Conservation (phyloP, 345 rosid genomes). For the Salix caprea region DNA sequence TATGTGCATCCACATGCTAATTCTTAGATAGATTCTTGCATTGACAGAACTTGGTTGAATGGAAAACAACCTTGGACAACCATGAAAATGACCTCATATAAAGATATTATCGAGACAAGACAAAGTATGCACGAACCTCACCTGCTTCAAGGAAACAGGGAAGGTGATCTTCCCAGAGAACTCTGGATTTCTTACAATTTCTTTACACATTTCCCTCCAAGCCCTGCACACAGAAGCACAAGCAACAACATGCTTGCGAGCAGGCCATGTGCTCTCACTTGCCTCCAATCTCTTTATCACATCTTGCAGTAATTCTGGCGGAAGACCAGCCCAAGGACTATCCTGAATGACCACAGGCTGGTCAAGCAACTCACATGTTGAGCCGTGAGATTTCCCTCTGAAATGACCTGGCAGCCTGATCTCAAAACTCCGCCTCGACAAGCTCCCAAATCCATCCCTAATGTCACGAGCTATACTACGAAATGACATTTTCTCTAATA, state of each 20-base stretch:
- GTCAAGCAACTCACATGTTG: constrained; percentile 1
- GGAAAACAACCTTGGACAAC: no score
- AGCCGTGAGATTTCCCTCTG: constrained; percentile 5
- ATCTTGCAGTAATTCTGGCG: constrained; percentile 7
- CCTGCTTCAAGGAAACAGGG: constrained; percentile 17
- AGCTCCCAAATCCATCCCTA: constrained; percentile 10
- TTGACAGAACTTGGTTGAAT: not conserved
- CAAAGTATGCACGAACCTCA: not conserved
- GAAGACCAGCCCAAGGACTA: constrained; percentile 9
- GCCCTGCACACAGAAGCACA: constrained; percentile 10
- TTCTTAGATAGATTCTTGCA: not conserved
- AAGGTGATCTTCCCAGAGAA: constrained; percentile 13
- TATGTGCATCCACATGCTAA: not conserved
- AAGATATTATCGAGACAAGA: not conserved
- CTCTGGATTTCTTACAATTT: constrained; percentile 10
- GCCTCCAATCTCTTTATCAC: constrained; percentile 10
- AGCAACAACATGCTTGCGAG: constrained; percentile 10
- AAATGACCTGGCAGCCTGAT: constrained; percentile 4
- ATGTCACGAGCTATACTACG: constrained; percentile 2
- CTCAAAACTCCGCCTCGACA: constrained; percentile 9
- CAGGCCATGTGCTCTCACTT: constrained; percentile 9
- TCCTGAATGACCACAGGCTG: constrained; percentile 1
- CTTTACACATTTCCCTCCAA: constrained; percentile 12
- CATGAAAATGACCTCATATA: no score
- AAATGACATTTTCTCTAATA: constrained; percentile 1